Conservation (phyloP, 805 yeast species). For the Starmerella sp. region DNA sequence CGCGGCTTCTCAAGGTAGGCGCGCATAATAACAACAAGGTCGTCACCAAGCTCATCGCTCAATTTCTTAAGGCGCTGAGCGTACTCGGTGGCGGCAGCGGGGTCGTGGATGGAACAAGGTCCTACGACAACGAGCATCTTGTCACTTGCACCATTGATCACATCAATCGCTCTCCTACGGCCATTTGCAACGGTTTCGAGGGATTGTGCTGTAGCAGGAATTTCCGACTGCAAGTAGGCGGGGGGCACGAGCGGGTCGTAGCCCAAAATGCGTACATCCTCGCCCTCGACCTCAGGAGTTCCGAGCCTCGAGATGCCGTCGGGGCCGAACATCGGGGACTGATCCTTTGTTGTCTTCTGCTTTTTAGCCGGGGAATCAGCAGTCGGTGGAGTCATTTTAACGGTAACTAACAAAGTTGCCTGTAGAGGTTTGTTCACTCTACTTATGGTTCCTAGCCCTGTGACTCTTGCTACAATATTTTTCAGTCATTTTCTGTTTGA, state of each 20-base stretch:
- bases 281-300: slow-evolving; percentile 46
- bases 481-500: slow-evolving; percentile 1
- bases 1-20: slow-evolving; percentile 97
- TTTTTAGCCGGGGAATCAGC: slow-evolving; percentile 8
- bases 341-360: neutral
- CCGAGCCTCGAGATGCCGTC: slow-evolving; percentile 22
- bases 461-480: slow-evolving; percentile 3
- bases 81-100: slow-evolving; percentile 80
- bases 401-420: neutral
- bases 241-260: slow-evolving; percentile 94
- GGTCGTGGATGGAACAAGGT: slow-evolving; percentile 94
- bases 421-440: neutral
- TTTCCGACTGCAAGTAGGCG: slow-evolving; percentile 75
- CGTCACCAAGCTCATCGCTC: slow-evolving; percentile 60
- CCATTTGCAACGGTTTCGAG: slow-evolving; percentile 63
- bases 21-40: slow-evolving; percentile 83
- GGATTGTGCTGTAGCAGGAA: slow-evolving; percentile 46
- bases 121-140: slow-evolving; percentile 82
- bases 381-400: slow-evolving; percentile 1
- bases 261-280: slow-evolving; percentile 47
- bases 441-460: slow-evolving; percentile 2
- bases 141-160: slow-evolving; percentile 68
- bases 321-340: slow-evolving; percentile 28
- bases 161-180: slow-evolving; percentile 64
- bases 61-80: slow-evolving; percentile 56